A percentile compares a stretch with the other conserved stretches of the same genome.
Conservation (phyloP, 768 basidiomycete species). For the Pleurotus djamor region DNA sequence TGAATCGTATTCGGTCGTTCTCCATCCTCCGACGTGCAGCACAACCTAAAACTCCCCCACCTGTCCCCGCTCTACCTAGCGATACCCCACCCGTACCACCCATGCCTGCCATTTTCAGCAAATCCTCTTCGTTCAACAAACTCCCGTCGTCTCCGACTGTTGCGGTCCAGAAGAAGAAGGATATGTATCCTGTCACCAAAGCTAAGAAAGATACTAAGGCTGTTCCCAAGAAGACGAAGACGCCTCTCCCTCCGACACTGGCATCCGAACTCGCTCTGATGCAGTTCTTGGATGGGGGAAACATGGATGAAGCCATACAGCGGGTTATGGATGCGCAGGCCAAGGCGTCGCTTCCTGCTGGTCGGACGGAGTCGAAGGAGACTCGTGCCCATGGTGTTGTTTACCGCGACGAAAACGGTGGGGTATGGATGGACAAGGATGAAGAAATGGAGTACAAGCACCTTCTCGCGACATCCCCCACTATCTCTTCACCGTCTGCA, state of each 20-base stretch:
- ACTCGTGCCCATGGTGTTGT: conserved; percentile 21
- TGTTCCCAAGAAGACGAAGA: not conserved
- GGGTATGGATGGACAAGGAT: conserved; percentile 70
- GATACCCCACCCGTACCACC: conserved; percentile 18
- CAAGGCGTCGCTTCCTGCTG: conserved; percentile 31
- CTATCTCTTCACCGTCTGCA: not conserved
- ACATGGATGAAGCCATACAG: conserved; percentile 49
- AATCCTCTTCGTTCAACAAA: conserved; percentile 14
- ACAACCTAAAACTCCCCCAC: conserved; percentile 28
- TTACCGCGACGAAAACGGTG: conserved; percentile 58
- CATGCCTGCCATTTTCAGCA: conserved; percentile 11
- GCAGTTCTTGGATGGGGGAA: conserved; percentile 70
- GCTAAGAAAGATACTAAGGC: not conserved
- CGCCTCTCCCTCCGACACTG: conserved; percentile 45
- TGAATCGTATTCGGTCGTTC: conserved; percentile 51
- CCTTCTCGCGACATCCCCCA: conserved; percentile 34
- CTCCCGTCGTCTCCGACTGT: conserved; percentile 23
- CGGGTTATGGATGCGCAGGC: conserved; percentile 57
- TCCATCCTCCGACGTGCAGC: conserved; percentile 34
- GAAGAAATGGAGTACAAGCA: conserved; percentile 70
- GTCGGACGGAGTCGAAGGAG: not conserved
- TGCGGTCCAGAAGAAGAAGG: conserved; percentile 49
- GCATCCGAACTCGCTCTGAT: conserved; percentile 66
- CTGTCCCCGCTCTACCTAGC: conserved; percentile 18
- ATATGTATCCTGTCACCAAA: conserved; percentile 27